These are phyloP conservation scores for Kodamaea sp. DNA, from an alignment of 1,139 yeast species.

Conservation along the genomic window DNA sequence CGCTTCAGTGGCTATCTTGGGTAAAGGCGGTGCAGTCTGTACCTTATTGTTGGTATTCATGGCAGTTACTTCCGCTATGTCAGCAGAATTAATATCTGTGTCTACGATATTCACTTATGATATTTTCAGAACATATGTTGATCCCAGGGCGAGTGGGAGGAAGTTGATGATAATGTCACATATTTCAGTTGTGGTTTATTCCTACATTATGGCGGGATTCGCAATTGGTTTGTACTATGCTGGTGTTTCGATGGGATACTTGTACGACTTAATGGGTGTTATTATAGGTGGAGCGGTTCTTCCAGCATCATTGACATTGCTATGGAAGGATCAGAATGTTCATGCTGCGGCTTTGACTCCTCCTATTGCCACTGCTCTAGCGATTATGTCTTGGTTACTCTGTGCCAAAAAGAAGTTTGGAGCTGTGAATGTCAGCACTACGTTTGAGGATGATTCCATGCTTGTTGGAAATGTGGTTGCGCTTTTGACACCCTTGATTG, in stretches of 20 bases:
- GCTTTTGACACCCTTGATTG: conserved; percentile 67
- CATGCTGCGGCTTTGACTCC: conserved; percentile 64
- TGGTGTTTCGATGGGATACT: conserved; percentile 80
- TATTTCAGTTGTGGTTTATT: conserved; percentile 60
- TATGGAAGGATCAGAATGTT: conserved; percentile 66
- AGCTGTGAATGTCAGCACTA: conserved; percentile 56
- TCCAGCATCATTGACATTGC: conserved; percentile 70
- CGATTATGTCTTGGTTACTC: conserved; percentile 68
- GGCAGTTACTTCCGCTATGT: conserved; percentile 81
- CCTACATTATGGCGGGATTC: conserved; percentile 75
- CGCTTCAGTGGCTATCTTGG: conserved; percentile 82
- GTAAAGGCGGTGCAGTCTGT: conserved; percentile 85
- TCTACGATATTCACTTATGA: conserved; percentile 85
- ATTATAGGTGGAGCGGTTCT: conserved; percentile 84
- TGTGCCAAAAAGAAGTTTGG: conserved; percentile 57
- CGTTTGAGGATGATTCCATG: conserved; percentile 82
- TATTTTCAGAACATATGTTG: conserved; percentile 74
- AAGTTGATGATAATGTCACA: conserved; percentile 70
- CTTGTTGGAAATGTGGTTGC: conserved; percentile 85
- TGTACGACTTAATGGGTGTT: conserved; percentile 85
- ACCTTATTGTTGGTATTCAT: conserved; percentile 75
- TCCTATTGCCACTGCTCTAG: conserved; percentile 59
- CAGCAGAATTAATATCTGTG: conserved; percentile 86
- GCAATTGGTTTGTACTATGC: conserved; percentile 82
- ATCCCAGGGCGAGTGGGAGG: conserved; percentile 76